These are phyloP conservation scores for Phytophthora multivora DNA, from an alignment of 352 stramenopile genomes.

Conservation along the genomic window DNA sequence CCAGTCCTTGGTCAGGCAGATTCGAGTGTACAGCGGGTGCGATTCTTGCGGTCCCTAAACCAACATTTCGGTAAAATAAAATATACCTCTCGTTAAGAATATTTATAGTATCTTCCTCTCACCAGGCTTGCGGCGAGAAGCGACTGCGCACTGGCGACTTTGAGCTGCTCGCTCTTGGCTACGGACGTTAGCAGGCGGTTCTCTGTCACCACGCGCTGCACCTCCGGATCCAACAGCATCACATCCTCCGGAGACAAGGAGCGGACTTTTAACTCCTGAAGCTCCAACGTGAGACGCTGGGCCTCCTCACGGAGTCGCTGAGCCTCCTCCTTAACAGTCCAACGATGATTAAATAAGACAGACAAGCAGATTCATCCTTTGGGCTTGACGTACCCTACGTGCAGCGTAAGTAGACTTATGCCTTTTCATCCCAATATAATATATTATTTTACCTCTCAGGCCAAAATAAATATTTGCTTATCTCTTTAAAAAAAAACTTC, in stretches of 20 bases:
- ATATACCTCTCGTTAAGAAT: conserved; percentile 5
- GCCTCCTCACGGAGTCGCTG: conserved; percentile 20
- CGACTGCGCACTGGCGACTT: conserved; percentile 36
- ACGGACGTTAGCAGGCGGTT: conserved; percentile 33
- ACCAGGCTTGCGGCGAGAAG: conserved; percentile 36
- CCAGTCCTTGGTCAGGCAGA: conserved; percentile 28
- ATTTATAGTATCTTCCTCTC: background rate
- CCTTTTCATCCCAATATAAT: conserved; percentile 23
- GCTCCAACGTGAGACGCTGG: conserved; percentile 18
- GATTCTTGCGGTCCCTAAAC: conserved; percentile 21
- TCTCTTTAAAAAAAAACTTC: background rate
- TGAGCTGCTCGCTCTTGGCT: conserved; percentile 41
- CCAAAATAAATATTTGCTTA: conserved; percentile 25
- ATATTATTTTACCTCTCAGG: background rate
- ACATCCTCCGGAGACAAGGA: conserved; percentile 12
- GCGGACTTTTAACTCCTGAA: conserved; percentile 18
- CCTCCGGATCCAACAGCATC: conserved; percentile 7
- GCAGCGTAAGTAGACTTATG: conserved; percentile 28
- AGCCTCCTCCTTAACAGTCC: conserved; percentile 26
- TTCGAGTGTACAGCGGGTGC: conserved; percentile 27
- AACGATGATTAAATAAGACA: background rate
- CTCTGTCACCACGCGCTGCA: conserved; percentile 19
- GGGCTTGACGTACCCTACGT: conserved; percentile 6
- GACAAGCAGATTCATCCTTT: background rate
- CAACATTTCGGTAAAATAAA: background rate